These are phyloP conservation scores for Spiraea crenata DNA, from an alignment of 331 rosid genomes.

Conservation along the genomic window DNA sequence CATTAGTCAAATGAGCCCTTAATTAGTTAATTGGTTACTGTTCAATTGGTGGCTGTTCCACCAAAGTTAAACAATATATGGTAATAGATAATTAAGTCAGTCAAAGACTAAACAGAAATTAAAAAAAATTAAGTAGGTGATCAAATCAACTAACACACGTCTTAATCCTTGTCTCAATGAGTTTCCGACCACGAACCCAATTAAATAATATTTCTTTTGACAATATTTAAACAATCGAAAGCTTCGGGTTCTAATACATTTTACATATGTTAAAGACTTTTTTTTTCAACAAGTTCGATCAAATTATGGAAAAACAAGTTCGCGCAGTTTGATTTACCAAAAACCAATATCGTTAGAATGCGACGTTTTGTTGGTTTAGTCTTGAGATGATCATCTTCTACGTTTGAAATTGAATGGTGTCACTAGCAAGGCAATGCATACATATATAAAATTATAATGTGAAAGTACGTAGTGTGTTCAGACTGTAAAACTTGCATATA, in stretches of 20 bases:
- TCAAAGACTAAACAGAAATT: neutral
- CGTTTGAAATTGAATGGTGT: neutral
- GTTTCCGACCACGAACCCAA: neutral
- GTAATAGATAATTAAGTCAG: neutral
- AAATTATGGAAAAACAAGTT: neutral
- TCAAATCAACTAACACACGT: neutral
- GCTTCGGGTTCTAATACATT: constrained; percentile 1
- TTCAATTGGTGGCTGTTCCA: neutral
- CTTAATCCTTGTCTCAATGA: neutral
- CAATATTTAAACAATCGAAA: neutral
- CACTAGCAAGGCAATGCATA: neutral
- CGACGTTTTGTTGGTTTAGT: neutral
- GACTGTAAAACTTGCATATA: no score
- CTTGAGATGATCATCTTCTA: neutral
- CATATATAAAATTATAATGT: no score
- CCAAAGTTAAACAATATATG: neutral
- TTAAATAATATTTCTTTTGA: no score
- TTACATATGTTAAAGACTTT: neutral
- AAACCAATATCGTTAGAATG: neutral
- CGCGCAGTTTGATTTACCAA: no score
- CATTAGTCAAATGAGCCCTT: no score
- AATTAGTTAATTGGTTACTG: neutral
- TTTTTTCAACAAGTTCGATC: neutral
- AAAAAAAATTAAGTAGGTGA: neutral
- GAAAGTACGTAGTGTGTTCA: no score